Conservation (phyloP, 2,329 filamentous ascomycete species). For the Penicillium italicum region DNA sequence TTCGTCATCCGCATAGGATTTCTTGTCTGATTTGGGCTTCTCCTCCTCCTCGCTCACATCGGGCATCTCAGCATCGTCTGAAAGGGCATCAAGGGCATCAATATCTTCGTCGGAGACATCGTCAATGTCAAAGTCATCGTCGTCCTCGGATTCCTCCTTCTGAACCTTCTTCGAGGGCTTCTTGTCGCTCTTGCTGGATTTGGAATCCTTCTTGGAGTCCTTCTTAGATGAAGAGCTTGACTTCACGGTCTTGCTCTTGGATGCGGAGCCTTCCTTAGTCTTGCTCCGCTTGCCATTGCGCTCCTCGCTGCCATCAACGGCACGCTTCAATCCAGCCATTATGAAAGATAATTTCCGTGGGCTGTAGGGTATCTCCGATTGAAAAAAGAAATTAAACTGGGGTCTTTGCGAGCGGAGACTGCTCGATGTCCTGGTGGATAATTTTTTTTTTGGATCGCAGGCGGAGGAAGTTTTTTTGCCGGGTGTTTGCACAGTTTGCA, state of each 20-base stretch:
- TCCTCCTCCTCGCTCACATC: constrained; percentile 44
- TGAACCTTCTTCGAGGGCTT: constrained; percentile 32
- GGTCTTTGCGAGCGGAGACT: constrained; percentile 19
- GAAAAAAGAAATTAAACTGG: constrained; percentile 8
- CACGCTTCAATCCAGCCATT: constrained; percentile 44
- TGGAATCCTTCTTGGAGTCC: constrained; percentile 29
- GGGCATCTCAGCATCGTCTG: constrained; percentile 35
- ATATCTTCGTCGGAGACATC: constrained; percentile 45
- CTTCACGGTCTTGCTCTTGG: constrained; percentile 29
- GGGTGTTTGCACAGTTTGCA: constrained; percentile 30
- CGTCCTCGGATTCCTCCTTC: constrained; percentile 42
- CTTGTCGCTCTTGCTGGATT: constrained; percentile 34
- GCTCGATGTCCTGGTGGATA: constrained; percentile 24
- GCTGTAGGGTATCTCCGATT: constrained; percentile 8
- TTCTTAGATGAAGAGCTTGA: constrained; percentile 12
- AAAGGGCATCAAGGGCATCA: constrained; percentile 18
- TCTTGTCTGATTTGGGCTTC: constrained; percentile 18
- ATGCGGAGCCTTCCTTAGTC: constrained; percentile 29
- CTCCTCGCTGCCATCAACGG: constrained; percentile 37
- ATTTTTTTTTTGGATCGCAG: constrained; percentile 31
- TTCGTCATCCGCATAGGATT: background rate
- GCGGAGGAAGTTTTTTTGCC: constrained; percentile 35
- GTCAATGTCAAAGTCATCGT: constrained; percentile 55
- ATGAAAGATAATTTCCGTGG: constrained; percentile 10
- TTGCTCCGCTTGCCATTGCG: constrained; percentile 43